A percentile compares a stretch with the other conserved stretches of the same genome.
phyloP scores from a whole-genome alignment of 148 eudicot species.

The Persicaria maculosa region DNA sequence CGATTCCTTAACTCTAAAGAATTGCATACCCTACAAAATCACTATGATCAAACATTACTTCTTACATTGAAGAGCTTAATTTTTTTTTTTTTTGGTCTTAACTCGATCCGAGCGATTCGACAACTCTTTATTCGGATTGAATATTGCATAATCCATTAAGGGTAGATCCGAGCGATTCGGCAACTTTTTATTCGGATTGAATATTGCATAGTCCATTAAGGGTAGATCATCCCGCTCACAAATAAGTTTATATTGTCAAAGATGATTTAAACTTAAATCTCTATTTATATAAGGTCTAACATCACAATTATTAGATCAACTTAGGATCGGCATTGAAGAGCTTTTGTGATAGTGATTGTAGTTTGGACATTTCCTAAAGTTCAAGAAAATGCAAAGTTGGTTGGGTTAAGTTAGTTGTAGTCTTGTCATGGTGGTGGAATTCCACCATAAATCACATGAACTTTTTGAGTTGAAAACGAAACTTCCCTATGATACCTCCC shows the following conservation, averaged over 20 bases:
- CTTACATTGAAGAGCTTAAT: neutral
- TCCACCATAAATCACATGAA: constrained; percentile 13
- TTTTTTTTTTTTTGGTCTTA: too few relatives aligned
- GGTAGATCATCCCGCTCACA: too few relatives aligned
- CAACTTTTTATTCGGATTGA: too few relatives aligned
- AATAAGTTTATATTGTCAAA: too few relatives aligned
- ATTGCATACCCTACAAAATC: neutral
- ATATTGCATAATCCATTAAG: too few relatives aligned
- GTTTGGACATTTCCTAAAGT: constrained; percentile 7
- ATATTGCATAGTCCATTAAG: too few relatives aligned
- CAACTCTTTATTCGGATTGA: too few relatives aligned
- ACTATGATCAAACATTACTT: neutral
- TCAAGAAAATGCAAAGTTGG: constrained; percentile 8
- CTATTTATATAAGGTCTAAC: too few relatives aligned
- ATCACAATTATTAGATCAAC: too few relatives aligned
- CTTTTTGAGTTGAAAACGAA: constrained; percentile 1
- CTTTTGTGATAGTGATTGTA: constrained; percentile 7
- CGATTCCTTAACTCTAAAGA: constrained; percentile 4
- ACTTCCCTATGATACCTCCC: neutral
- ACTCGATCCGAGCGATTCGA: too few relatives aligned
- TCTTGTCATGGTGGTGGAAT: constrained; percentile 13
- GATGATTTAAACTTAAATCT: too few relatives aligned
- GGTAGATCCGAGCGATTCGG: too few relatives aligned
- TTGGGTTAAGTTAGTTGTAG: constrained; percentile 8
- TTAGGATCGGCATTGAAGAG: neutral